Evolutionary conservation across 1,284 basidiomycete genomes (phyloP), one percentile per base, ranked within the genome.

Genomic region (Vanrija pseudolonga): DNA sequence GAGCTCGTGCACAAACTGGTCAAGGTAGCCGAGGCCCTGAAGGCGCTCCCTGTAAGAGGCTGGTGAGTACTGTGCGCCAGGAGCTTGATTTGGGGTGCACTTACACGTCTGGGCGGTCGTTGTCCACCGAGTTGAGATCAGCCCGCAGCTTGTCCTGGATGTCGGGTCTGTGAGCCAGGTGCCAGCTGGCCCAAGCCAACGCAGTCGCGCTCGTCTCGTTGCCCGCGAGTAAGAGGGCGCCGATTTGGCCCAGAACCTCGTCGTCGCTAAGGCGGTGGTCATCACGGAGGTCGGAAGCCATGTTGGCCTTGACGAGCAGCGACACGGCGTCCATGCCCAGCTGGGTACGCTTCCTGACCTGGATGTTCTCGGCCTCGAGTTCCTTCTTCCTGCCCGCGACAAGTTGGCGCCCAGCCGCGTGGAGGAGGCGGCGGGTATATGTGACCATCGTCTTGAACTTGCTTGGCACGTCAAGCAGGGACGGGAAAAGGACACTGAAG

Each of bases 141-240:
- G 72, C 71, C 4, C 86, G 81, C 2, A 91, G 78, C 28, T 73
- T 75, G 18, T 66, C 61, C 68, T 90, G 89, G 8, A 79, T 74
- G 1, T 76, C 75, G 0, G 79, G 82, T 48, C 82, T 67, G 32
- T 77, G 78, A 0, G 84, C 78, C n/a, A 90, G 82, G 22, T 82
- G 81, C 67, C 85, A 85, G 2, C 90, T 76, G 53, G 82, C 83
- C 88, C 88, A 91, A 4, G 85, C 82, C 2, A 87, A 76, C 1
- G 85, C 83, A 0, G 83, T 84, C 0, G 82, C 83, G 0, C 84
- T 86, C 0, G 89, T 91, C 68, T 90, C 89, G 68, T 90, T 86
- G 0, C 89, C 89, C 3, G 73, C 71, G 1, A 72, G 60, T 55
- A 72, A 80, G 67, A 90, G 87, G 0, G 86, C 89, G 11, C 85